Evolutionary conservation across 495 filamentous ascomycete genomes (phyloP).

Genomic region (Aspergillus olivimuriae): DNA sequence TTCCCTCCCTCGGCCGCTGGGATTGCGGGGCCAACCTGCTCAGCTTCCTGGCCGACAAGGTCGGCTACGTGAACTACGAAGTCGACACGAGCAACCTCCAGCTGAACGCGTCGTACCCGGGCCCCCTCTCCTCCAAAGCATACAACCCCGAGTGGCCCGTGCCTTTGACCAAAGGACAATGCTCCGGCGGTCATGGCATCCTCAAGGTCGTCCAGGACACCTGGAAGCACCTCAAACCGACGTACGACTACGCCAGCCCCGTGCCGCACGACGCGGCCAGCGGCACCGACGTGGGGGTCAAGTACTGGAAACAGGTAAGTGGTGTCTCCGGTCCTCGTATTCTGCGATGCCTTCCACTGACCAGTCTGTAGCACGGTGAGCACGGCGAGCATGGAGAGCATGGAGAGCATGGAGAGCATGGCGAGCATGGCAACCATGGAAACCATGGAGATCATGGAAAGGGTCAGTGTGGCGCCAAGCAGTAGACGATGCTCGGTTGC

Average conservation of each 20-base stretch:
- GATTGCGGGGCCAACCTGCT: constrained; percentile 64
- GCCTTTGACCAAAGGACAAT: constrained; percentile 33
- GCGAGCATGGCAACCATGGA: too few species aligned
- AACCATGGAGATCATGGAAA: too few species aligned
- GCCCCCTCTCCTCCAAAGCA: constrained; percentile 30
- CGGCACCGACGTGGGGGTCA: constrained; percentile 12
- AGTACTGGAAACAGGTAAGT: constrained; percentile 16
- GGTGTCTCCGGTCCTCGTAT: too few species aligned
- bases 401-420: too few species aligned
- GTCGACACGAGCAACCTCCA: constrained; percentile 33
- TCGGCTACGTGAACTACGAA: constrained; percentile 41
- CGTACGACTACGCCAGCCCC: constrained; percentile 38
- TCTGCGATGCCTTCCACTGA: neutral
- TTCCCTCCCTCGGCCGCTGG: constrained; percentile 56
- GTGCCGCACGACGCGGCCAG: constrained; percentile 19
- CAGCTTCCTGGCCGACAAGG: constrained; percentile 41
- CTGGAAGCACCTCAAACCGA: constrained; percentile 21
- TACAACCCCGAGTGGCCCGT: constrained; percentile 34
- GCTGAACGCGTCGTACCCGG: constrained; percentile 41
- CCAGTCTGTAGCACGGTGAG: constrained; percentile 5
- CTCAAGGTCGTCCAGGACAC: constrained; percentile 33
- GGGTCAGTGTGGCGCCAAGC: too few species aligned
- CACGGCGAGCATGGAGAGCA: too few species aligned
- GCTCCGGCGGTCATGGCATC: constrained; percentile 40
- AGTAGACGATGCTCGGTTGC: too few species aligned